Conservation (phyloP, 1,284 basidiomycete species). For the Cryptococcus hybrid region DNA sequence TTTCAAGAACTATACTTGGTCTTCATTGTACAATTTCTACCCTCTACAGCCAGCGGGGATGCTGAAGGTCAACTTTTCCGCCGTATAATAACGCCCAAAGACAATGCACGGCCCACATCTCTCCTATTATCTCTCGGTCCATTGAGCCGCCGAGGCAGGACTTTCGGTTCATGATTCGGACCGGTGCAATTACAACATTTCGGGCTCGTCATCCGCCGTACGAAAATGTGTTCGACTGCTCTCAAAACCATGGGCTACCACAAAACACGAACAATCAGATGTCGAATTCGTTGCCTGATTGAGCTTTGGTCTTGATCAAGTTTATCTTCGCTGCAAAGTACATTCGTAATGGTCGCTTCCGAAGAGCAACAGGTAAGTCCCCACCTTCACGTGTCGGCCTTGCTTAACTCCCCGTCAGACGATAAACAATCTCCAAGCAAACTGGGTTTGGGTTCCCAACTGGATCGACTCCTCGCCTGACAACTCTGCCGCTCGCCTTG, state of each 20-base stretch:
- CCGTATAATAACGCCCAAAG: too few relatives aligned
- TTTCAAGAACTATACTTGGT: too few relatives aligned
- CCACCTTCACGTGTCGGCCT: background rate
- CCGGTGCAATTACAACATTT: background rate
- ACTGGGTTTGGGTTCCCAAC: conserved; percentile 28
- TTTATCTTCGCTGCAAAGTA: background rate
- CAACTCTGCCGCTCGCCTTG: conserved; percentile 16
- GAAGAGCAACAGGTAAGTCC: background rate
- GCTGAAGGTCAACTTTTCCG: too few relatives aligned
- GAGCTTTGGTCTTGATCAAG: background rate
- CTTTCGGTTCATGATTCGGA: background rate
- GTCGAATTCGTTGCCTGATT: too few relatives aligned
- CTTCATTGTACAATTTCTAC: too few relatives aligned
- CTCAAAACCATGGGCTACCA: too few relatives aligned
- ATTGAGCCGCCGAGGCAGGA: too few relatives aligned
- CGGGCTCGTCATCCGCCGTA: background rate
- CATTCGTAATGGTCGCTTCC: background rate
- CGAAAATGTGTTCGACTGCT: background rate
- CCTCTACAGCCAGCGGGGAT: too few relatives aligned
- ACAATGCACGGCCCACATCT: too few relatives aligned
- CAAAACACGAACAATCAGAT: too few relatives aligned
- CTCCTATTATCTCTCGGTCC: too few relatives aligned
- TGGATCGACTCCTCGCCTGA: conserved; percentile 19
- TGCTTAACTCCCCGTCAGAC: conserved; percentile 3
- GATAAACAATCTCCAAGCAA: conserved; percentile 15